Base-by-base conservation (phyloP, 306 rosid species). In the Lathyrus aphaca region DNA sequence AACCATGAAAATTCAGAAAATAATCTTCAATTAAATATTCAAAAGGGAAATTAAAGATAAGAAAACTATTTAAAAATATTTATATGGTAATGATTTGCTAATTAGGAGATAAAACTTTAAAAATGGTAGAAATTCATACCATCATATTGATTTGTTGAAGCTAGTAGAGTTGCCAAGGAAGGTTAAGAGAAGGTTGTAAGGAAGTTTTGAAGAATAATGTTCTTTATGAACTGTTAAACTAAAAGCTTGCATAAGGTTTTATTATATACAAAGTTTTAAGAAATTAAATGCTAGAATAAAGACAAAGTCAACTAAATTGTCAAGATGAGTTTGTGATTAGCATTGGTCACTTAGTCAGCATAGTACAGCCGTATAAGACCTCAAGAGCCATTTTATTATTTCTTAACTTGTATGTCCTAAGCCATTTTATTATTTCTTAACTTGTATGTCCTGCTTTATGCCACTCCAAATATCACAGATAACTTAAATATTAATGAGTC, bases 121-220 rank as follows among this genome's bases (percentile, higher is more conserved):
- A 25, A 4, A 39, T n/a, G 38, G 48, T 4, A 30, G 1, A 12
- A 60, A 54, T 55, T 72, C 54, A 68, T 44, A 81, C 79, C 85
- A 27, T 81, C 79, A 77, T 73, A 49, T 55, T 61, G 76, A 37
- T 68, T 69, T 48, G 69, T 69, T 48, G 69, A 69, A 66, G 40
- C 14, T 66, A 10, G 58, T 35, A 0, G 25, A 19, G 40, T 21
- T 32, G 63, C 54, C 8, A 25, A n/a, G 3, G 57, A 63, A 30
- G 12, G 0, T 19, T 8, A 14, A 44, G 40, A 35, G 40, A 50
- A 11, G 19, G 10, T 29, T 44, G 1, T 54, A 18, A 30, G 44
- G 6, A 10, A 16, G 18, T 5, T 64, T 46, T 69, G 42, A 2
- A 39, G 37, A 48, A 35, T 30, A 30, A 16, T 8, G 19, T 64